Evolutionary conservation across 2,329 filamentous ascomycete species (phyloP).

Genomic region (Mollisia scopiformis): DNA sequence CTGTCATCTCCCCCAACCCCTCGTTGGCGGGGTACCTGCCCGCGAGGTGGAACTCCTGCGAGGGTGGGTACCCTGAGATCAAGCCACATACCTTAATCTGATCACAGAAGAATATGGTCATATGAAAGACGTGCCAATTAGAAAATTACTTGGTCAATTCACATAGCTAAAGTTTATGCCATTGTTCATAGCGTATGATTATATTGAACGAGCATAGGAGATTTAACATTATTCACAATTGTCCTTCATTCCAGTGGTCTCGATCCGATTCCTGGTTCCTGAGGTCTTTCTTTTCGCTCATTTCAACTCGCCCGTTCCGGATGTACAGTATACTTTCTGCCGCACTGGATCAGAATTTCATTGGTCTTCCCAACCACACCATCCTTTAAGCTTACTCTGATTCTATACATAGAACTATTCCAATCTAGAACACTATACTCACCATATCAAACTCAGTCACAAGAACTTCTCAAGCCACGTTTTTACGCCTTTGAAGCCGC

Average conservation of each 20-base stretch:
- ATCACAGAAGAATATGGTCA: too few relatives aligned
- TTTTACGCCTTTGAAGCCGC: conserved; percentile 15
- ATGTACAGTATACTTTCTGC: conserved; percentile 13
- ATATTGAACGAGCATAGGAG: neutral
- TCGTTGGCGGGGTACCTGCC: neutral
- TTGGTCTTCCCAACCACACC: conserved; percentile 12
- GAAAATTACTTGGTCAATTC: too few relatives aligned
- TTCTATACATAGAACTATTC: conserved; percentile 28
- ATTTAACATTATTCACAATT: too few relatives aligned
- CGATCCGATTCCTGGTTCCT: conserved; percentile 1
- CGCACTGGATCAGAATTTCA: conserved; percentile 14
- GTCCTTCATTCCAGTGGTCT: neutral
- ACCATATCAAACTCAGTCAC: conserved; percentile 28
- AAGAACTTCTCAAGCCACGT: conserved; percentile 25
- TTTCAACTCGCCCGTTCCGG: neutral
- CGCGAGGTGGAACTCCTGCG: neutral
- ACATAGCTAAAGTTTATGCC: neutral
- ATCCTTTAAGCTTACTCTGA: conserved; percentile 23
- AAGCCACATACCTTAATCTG: conserved; percentile 12
- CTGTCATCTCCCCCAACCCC: neutral
- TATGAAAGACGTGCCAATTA: too few relatives aligned
- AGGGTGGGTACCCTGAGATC: neutral
- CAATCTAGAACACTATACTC: conserved; percentile 26
- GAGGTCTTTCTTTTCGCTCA: neutral
- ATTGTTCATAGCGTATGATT: neutral